Evolutionary conservation across 345 rosid genomes (phyloP), one percentile per base, ranked within the genome.

Genomic region (Murraya koenigii): DNA sequence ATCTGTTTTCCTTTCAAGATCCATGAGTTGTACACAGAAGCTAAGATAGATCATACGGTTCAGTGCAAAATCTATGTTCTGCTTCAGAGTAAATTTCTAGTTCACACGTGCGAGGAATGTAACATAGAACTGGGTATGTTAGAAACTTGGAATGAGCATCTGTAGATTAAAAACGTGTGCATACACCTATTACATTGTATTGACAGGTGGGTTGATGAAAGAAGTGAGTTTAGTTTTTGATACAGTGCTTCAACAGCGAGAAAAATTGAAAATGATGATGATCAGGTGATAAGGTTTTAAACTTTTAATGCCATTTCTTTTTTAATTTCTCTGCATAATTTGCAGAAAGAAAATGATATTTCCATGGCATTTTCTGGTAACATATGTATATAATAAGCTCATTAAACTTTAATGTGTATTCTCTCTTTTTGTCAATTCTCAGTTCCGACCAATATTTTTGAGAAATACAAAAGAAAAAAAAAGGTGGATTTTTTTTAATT

Each of bases 21-120:
- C 64, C 47, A 63, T 44, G 13, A 62, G 60, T 5, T 35, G 25
- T 6, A 74, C 49, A 26, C 33, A 61, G 35, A 61, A 61, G 33
- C 65, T 61, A 25, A 39, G 59, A 52, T 35, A 72, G 35, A 71
- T 71, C 63, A 58, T 77, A 61, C 8, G 68, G 60, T 55, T 49
- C 77, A 66, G 75, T 39, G 80, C 49, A 70, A 74, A 65, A 38
- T 39, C 28, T 17, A 38, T 77, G 60, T 71, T 28, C 38, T 23
- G 28, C 67, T 69, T 38, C 75, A 79, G 85, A 83, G 71, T 73
- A 11, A 44, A 44, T 44, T 25, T 66, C 61, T 52, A 52, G 56
- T 52, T 77, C 86, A 80, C 83, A 71, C 83, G 86, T 84, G 87
- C 49, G 80, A 84, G 73, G 85, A 86, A 86, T 82, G 55, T 82